Conservation (phyloP, 2,329 filamentous ascomycete genomes). For the Trichoderma arundinaceum region DNA sequence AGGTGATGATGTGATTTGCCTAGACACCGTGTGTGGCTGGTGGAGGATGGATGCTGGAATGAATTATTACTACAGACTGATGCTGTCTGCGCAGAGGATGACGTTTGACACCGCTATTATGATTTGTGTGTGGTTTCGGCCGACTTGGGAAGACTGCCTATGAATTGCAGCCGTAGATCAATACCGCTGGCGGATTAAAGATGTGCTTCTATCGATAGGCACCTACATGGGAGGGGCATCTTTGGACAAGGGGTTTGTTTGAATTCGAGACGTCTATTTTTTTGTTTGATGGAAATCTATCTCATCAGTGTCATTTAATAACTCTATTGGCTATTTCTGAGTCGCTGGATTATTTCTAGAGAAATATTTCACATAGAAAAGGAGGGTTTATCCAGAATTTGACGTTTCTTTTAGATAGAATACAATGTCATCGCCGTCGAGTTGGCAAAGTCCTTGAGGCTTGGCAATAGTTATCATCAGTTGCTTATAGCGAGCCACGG, state of each 20-base stretch:
- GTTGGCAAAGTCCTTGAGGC: too few relatives aligned
- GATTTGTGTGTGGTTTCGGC: neutral
- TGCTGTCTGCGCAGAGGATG: neutral
- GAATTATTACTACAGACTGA: neutral
- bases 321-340: too few relatives aligned
- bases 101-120: neutral
- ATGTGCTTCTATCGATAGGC: conserved; percentile 8
- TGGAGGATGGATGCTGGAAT: neutral
- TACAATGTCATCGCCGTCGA: too few relatives aligned
- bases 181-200: conserved; percentile 6
- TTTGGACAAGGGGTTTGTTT: too few relatives aligned
- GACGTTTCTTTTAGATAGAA: too few relatives aligned
- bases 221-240: neutral
- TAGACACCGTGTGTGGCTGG: conserved; percentile 12
- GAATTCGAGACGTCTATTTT: neutral
- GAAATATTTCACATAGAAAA: too few relatives aligned
- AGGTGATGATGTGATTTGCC: conserved; percentile 18
- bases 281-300: neutral
- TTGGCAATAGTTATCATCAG: too few relatives aligned
- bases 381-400: too few relatives aligned
- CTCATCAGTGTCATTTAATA: too few relatives aligned
- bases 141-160: neutral
- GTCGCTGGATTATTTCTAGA: too few relatives aligned
- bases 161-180: neutral
- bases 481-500: too few relatives aligned